Evolutionary conservation across 768 basidiomycete genomes (phyloP).

Genomic region (Pleurotus giganteus): DNA sequence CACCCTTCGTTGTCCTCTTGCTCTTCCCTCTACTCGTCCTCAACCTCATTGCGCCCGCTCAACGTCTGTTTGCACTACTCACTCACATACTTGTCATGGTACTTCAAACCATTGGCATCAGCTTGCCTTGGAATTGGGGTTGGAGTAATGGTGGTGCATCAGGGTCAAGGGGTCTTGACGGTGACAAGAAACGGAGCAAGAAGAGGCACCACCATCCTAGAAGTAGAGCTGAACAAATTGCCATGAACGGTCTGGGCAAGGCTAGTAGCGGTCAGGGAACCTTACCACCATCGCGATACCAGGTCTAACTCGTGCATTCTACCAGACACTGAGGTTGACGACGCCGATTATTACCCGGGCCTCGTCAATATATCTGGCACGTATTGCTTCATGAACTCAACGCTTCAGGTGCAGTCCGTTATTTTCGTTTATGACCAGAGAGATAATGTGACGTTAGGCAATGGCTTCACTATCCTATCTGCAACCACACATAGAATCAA

Average conservation of each 20-base stretch:
- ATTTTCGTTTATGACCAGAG: conserved; percentile 15
- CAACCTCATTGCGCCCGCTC: conserved; percentile 28
- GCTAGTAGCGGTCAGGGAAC: conserved; percentile 15
- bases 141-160: conserved; percentile 10
- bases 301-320: not conserved
- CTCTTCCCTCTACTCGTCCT: conserved; percentile 52
- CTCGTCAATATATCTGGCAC: conserved; percentile 95
- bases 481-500: conserved; percentile 72
- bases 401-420: conserved; percentile 62
- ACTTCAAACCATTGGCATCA: conserved; percentile 52
- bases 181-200: conserved; percentile 41
- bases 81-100: conserved; percentile 42
- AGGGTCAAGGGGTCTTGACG: conserved; percentile 6
- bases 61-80: conserved; percentile 19
- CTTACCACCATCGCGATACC: not conserved
- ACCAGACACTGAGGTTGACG: conserved; percentile 20
- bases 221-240: conserved; percentile 56
- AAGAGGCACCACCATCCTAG: conserved; percentile 46
- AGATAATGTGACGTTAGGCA: conserved; percentile 50
- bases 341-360: conserved; percentile 73
- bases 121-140: conserved; percentile 68
- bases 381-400: conserved; percentile 97
- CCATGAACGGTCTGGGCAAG: conserved; percentile 36
- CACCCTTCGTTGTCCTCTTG: conserved; percentile 54
- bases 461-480: conserved; percentile 85